Evolutionary conservation across 2,329 filamentous ascomycete genomes (phyloP).

Genomic region (Hymenoscyphus fraxineus): DNA sequence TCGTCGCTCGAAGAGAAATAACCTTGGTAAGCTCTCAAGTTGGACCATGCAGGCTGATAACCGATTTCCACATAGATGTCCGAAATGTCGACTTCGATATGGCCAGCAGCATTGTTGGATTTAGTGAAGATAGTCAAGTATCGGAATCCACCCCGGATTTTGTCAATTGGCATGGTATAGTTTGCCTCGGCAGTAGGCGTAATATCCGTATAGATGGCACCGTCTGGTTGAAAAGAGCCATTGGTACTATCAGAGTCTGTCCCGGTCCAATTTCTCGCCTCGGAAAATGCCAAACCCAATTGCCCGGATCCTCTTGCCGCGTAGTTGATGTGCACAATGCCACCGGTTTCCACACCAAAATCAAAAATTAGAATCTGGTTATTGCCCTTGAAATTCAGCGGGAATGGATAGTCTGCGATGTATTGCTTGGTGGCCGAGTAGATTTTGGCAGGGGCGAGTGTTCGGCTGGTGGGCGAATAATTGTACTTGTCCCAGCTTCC

Average conservation of each 20-base stretch:
- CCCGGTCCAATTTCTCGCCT: conserved; percentile 44
- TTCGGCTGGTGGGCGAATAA: conserved; percentile 51
- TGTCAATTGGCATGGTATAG: conserved; percentile 42
- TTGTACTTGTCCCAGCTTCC: conserved; percentile 57
- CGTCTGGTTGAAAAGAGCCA: conserved; percentile 43
- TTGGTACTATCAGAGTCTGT: conserved; percentile 46
- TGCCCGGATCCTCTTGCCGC: conserved; percentile 38
- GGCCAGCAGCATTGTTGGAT: conserved; percentile 26
- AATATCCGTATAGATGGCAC: conserved; percentile 45
- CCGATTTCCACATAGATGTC: conserved; percentile 36
- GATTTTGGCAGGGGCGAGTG: conserved; percentile 41
- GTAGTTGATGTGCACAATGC: conserved; percentile 51
- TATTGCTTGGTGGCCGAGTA: conserved; percentile 36
- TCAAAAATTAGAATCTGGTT: conserved; percentile 54
- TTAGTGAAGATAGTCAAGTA: conserved; percentile 48
- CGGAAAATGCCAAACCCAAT: conserved; percentile 45
- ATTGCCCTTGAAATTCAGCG: conserved; percentile 35
- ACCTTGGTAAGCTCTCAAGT: conserved; percentile 48
- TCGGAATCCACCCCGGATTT: conserved; percentile 49
- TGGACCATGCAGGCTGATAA: conserved; percentile 41
- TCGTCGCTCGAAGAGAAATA: conserved; percentile 49
- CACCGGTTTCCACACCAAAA: conserved; percentile 56
- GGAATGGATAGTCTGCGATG: conserved; percentile 31
- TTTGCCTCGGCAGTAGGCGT: conserved; percentile 34
- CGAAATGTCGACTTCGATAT: conserved; percentile 31